Percentiles rank a stretch among this genome's conserved stretches.
phyloP scores from a whole-genome alignment of 2,329 filamentous ascomycete species.

The Apiospora saccharicola region DNA sequence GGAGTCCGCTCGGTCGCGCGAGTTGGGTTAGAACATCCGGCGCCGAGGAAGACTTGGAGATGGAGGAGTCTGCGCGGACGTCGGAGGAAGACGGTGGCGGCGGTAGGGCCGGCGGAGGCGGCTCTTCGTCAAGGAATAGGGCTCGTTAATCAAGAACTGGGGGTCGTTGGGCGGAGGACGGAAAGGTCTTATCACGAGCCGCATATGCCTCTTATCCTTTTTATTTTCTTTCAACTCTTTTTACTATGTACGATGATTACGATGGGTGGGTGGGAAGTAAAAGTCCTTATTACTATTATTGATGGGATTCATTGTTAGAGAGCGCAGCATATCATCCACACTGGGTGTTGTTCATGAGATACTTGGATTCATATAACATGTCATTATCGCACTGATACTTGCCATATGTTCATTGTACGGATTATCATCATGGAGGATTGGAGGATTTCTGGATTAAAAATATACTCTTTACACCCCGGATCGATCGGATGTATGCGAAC shows the following conservation, averaged over 20 bases:
- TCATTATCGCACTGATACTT: constrained; percentile 6
- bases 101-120: background rate
- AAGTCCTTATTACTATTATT: background rate
- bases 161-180: background rate
- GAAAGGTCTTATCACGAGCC: background rate
- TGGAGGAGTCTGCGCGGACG: constrained; percentile 5
- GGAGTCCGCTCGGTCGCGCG: constrained; percentile 48
- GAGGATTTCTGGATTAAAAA: too few species aligned
- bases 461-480: too few species aligned
- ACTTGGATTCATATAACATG: background rate
- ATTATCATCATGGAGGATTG: too few species aligned
- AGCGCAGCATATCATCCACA: background rate
- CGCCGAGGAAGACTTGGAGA: background rate
- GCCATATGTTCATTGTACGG: too few species aligned
- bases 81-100: background rate
- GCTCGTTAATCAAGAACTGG: background rate
- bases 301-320: constrained; percentile 5
- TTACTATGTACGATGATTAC: background rate
- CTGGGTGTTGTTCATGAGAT: constrained; percentile 2
- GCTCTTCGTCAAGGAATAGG: background rate
- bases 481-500: too few species aligned
- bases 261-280: background rate
- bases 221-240: background rate
- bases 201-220: background rate
- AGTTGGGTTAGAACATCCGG: constrained; percentile 44